Base-by-base conservation (phyloP, 2,329 filamentous ascomycete species). In the Cadophora malorum region DNA sequence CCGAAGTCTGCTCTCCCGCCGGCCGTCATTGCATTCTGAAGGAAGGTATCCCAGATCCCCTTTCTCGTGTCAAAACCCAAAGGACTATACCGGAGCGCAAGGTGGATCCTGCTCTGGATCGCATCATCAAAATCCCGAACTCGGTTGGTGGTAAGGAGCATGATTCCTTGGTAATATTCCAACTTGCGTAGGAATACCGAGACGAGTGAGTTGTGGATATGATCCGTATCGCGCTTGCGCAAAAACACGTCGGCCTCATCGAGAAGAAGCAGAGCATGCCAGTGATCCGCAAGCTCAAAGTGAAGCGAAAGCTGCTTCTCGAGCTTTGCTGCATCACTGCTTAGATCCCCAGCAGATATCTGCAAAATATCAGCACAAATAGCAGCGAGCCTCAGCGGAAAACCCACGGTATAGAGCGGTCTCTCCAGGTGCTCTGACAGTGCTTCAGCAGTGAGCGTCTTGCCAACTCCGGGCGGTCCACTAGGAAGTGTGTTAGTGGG, bases 271-370 rank as follows among this genome's bases (percentile, higher is more conserved):
- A 72, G 45, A 28, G 67, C 64, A 50, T 68, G 65, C 69, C 64
- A 73, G 9, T 58, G 78, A 0, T 78, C 79, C 7, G 83, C 83
- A 70, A 83, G 80, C 67, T 80, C 76, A 35, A 86, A 83, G 38
- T 81, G 78, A n/a, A 77, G 76, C 71, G 81, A 80, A 66, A 87
- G 76, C 58, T 82, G 81, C 14, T 75, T 73, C 16, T 83, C 60
- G 10, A 62, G 31, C 12, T 47, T 49, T 58, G 58, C 56, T 1
- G 19, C 56, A 31, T 35, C 66, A 19, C 25, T 8, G 7, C n/a
- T n/a, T n/a, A 68, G 38, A 33, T 66, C 50, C 14, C 63, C 59
- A 52, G 59, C 63, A 10, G 58, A 68, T 19, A 68, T 25, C 38
- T n/a, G 25, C 16, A 64, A n/a, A n/a, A n/a, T n/a, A n/a, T n/a